A percentile compares a stretch with the other conserved stretches of the same genome.
Conservation (phyloP, 129 eudicot genomes). For the Centella asiatica region DNA sequence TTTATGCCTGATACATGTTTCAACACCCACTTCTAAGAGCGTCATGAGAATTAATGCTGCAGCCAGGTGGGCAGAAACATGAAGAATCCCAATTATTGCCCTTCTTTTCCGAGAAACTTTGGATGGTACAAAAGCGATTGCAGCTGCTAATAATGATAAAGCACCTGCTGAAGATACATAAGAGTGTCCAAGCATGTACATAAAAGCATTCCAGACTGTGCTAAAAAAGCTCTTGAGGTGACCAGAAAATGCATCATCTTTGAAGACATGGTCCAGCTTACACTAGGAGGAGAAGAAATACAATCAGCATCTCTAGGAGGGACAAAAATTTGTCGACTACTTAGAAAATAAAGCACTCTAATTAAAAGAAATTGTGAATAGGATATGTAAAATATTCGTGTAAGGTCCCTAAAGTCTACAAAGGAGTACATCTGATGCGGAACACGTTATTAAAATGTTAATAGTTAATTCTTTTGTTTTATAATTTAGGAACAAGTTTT, state of each 20-base stretch:
- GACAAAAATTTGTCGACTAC: background rate
- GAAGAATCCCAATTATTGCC: constrained; percentile 67
- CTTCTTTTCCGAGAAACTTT: constrained; percentile 74
- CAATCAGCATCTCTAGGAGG: constrained; percentile 10
- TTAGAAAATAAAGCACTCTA: background rate
- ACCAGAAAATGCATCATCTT: constrained; percentile 75
- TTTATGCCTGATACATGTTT: constrained; percentile 80
- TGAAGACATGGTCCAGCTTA: constrained; percentile 79
- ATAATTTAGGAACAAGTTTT: too few species aligned
- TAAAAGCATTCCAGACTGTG: constrained; percentile 74
- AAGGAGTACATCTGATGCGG: background rate
- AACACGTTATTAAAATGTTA: too few species aligned
- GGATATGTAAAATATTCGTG: too few species aligned
- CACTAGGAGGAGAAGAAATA: constrained; percentile 42
- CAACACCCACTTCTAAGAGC: constrained; percentile 83
- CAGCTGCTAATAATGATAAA: constrained; percentile 52
- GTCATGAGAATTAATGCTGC: constrained; percentile 90
- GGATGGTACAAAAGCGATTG: constrained; percentile 74
- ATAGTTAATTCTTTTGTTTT: too few species aligned
- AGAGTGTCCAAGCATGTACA: constrained; percentile 71
- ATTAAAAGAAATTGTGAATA: background rate
- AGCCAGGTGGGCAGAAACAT: constrained; percentile 79
- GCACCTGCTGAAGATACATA: constrained; percentile 82
- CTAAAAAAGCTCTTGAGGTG: constrained; percentile 69
- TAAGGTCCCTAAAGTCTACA: background rate